Evolutionary conservation across 768 basidiomycete genomes (phyloP), one percentile per base, ranked within the genome.

Genomic region (Tephrocybe rancida): DNA sequence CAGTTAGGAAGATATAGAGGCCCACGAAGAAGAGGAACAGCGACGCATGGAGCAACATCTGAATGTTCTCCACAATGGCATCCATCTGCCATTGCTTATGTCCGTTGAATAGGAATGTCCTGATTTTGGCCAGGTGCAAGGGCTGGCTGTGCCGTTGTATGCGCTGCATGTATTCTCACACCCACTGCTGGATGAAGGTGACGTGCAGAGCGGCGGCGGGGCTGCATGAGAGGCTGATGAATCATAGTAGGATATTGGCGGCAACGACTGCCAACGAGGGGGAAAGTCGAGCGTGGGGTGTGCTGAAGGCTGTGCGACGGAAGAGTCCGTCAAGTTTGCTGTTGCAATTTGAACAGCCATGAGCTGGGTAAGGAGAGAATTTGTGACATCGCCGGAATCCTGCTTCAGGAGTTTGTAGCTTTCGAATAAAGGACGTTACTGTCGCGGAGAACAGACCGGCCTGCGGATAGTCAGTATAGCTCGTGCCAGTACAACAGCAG

Each of bases 401-500:
- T 65, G 64, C 16, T 63, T 44, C 11, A 77, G 63, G 26, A 60
- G 54, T 32, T 65, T 60, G 49, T 73, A 69, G 11, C 68, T 70
- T 48, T 72, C 67, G 14, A 72, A 71, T 65, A 43, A 76, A 77
- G 1, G 74, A 64, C 3, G 71, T 73, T 5, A 72, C 63, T 3
- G 67, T 70, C 4, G 74, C 67, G 19, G 73, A 74, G 57, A 77
- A 77, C 16, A 77, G 62, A 67, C 74, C 75, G 25, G 72, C 68
- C 74, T 76, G 25, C n/a, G n/a, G n/a, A n/a, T n/a, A n/a, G n/a
- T n/a, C n/a, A n/a, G n/a, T n/a, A n/a, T n/a, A n/a, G n/a, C n/a
- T n/a, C n/a, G n/a, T n/a, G n/a, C n/a, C n/a, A n/a, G n/a, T n/a
- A n/a, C n/a, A n/a, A n/a, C n/a, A n/a, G n/a, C n/a, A n/a, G n/a